Conservation (phyloP, 495 filamentous ascomycete genomes). For the Aspergillus homomorphus region DNA sequence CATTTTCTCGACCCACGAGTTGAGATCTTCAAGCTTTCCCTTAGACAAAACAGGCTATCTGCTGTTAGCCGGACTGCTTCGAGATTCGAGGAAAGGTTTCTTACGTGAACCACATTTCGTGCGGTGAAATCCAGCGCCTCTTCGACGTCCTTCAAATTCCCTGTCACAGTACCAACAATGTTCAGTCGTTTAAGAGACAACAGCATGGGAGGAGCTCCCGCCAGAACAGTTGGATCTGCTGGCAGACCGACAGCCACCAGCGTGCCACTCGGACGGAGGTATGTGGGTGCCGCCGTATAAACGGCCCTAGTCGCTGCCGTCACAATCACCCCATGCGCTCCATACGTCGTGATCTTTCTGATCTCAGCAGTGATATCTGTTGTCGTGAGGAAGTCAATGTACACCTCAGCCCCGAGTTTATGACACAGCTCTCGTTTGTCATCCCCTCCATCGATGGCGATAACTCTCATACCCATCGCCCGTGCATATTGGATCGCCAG, state of each 20-base stretch:
- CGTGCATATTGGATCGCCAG: conserved; percentile 59
- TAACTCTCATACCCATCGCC: conserved; percentile 52
- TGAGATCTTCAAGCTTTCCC: conserved; percentile 11
- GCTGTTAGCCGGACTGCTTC: not conserved
- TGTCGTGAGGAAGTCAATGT: conserved; percentile 46
- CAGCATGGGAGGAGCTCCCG: conserved; percentile 11
- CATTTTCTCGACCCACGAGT: conserved; percentile 14
- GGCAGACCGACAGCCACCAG: conserved; percentile 12
- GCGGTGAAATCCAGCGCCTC: conserved; percentile 13
- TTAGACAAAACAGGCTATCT: conserved; percentile 8
- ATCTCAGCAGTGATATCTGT: conserved; percentile 36
- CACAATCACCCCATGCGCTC: conserved; percentile 50
- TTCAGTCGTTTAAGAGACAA: conserved; percentile 10
- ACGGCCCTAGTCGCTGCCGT: conserved; percentile 30
- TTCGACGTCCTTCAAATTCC: conserved; percentile 9
- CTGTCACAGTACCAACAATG: conserved; percentile 8
- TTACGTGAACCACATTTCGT: conserved; percentile 9
- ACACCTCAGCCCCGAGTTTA: conserved; percentile 50
- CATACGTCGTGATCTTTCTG: conserved; percentile 41
- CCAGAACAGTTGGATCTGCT: conserved; percentile 6
- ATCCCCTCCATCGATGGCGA: conserved; percentile 48
- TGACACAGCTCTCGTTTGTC: conserved; percentile 38
- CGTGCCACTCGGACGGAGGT: conserved; percentile 12
- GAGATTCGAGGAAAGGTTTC: not conserved
- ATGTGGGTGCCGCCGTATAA: conserved; percentile 6